Conservation (phyloP, 805 yeast genomes). For the Zygoascus flipseniorum region DNA sequence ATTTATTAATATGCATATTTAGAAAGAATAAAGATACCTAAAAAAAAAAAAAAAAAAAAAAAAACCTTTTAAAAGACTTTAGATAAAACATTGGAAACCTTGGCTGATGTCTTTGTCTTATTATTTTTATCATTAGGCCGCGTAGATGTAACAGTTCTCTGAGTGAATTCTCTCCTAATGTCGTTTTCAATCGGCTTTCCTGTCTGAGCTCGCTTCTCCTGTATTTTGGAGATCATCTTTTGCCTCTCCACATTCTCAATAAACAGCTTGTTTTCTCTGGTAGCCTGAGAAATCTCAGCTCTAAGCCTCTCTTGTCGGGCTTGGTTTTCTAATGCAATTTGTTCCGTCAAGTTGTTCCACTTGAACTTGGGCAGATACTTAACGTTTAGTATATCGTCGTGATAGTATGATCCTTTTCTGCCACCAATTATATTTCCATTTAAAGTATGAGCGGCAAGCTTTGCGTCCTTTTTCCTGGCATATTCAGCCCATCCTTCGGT, state of each 20-base stretch:
- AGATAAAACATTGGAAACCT: slow-evolving; percentile 17
- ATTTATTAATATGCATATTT: neutral
- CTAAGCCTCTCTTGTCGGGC: slow-evolving; percentile 79
- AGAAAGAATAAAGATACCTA: neutral
- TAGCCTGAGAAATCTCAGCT: slow-evolving; percentile 83
- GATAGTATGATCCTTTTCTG: slow-evolving; percentile 79
- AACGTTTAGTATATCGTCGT: slow-evolving; percentile 88
- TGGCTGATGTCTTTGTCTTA: slow-evolving; percentile 10
- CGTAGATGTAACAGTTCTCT: slow-evolving; percentile 56
- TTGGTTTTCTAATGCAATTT: slow-evolving; percentile 84
- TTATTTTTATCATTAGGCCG: slow-evolving; percentile 52
- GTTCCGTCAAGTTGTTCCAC: slow-evolving; percentile 91
- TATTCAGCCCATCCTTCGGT: slow-evolving; percentile 98
- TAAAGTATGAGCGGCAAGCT: slow-evolving; percentile 73
- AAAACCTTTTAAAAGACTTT: slow-evolving; percentile 21
- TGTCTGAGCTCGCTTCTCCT: slow-evolving; percentile 38
- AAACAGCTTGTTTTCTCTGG: slow-evolving; percentile 75
- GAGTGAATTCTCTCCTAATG: slow-evolving; percentile 57
- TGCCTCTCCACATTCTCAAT: slow-evolving; percentile 78
- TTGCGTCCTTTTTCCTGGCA: slow-evolving; percentile 74
- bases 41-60: no score
- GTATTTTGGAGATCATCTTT: slow-evolving; percentile 66
- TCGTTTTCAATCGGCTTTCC: slow-evolving; percentile 23
- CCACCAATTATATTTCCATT: slow-evolving; percentile 92
- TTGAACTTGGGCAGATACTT: slow-evolving; percentile 87